Percentiles rank a stretch among this genome's conserved stretches.
These are phyloP conservation scores for Candida sp. DNA, from an alignment of 1,139 yeast species.

Conservation along the genomic window DNA sequence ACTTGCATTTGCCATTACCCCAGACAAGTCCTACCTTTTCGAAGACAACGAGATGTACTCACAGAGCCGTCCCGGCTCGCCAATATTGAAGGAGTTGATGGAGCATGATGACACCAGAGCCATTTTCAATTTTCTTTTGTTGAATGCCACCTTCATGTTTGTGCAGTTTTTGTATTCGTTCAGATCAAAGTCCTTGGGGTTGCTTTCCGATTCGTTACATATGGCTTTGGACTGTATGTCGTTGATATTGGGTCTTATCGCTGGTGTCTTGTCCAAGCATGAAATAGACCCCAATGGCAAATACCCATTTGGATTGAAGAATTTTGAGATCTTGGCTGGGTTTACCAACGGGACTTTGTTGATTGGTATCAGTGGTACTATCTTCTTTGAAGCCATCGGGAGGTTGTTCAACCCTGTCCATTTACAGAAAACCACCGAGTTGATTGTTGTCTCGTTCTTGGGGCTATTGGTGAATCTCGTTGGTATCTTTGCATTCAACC, in stretches of 20 bases:
- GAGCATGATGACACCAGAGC: slow-evolving; percentile 80
- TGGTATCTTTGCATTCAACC: slow-evolving; percentile 94
- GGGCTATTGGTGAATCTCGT: slow-evolving; percentile 90
- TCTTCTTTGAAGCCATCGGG: slow-evolving; percentile 84
- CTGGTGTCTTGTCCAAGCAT: slow-evolving; percentile 63
- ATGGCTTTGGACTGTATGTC: slow-evolving; percentile 97
- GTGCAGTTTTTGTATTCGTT: slow-evolving; percentile 91
- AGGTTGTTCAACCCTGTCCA: slow-evolving; percentile 78
- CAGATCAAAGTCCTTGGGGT: slow-evolving; percentile 89
- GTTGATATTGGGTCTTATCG: slow-evolving; percentile 84
- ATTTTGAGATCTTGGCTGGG: slow-evolving; percentile 92
- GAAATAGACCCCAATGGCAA: slow-evolving; percentile 59
- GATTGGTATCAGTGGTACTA: slow-evolving; percentile 88
- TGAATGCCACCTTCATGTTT: slow-evolving; percentile 93
- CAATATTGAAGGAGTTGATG: slow-evolving; percentile 45
- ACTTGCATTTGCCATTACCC: slow-evolving; percentile 11
- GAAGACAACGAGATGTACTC: not conserved
- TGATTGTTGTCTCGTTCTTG: slow-evolving; percentile 79
- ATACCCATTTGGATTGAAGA: slow-evolving; percentile 86
- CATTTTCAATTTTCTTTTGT: slow-evolving; percentile 82
- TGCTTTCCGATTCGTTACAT: slow-evolving; percentile 91
- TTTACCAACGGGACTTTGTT: slow-evolving; percentile 92
- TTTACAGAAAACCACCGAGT: slow-evolving; percentile 82
- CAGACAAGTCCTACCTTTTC: slow-evolving; percentile 9
- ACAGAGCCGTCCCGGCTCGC: slow-evolving; percentile 6